Evolutionary conservation across 805 yeast species (phyloP).

Genomic region (Candida palmyrensis): DNA sequence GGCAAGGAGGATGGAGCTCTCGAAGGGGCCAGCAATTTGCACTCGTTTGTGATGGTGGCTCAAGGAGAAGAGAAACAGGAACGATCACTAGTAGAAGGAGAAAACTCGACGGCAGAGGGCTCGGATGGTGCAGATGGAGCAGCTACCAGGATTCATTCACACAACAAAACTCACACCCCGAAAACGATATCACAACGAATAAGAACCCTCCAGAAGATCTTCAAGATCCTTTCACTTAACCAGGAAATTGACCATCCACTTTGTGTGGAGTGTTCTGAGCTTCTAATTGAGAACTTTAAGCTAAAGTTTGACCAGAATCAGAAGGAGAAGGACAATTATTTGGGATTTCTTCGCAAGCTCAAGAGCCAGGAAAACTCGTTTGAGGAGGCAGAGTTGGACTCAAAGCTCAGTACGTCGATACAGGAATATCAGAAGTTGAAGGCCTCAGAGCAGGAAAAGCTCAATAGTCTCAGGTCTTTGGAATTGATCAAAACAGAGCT

Average conservation of each 20-base stretch:
- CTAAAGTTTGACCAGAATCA: constrained; percentile 66
- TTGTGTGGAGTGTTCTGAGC: constrained; percentile 78
- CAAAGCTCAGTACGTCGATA: constrained; percentile 41
- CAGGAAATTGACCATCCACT: constrained; percentile 80
- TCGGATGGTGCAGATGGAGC: constrained; percentile 7
- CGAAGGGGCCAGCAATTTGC: constrained; percentile 3
- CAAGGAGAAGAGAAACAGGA: constrained; percentile 1
- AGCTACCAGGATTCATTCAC: background rate
- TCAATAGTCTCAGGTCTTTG: constrained; percentile 27
- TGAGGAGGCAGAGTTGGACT: constrained; percentile 13
- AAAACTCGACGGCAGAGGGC: background rate
- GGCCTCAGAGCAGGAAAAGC: constrained; percentile 25
- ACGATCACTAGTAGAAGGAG: constrained; percentile 2
- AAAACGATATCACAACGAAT: constrained; percentile 44
- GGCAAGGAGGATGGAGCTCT: constrained; percentile 10
- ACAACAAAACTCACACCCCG: background rate
- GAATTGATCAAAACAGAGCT: constrained; percentile 42
- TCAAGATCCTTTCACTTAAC: constrained; percentile 62
- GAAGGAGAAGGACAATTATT: constrained; percentile 73
- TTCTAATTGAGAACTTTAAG: constrained; percentile 60
- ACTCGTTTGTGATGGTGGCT: constrained; percentile 1
- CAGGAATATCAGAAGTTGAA: constrained; percentile 44
- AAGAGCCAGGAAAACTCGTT: constrained; percentile 28
- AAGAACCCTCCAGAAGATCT: constrained; percentile 56
- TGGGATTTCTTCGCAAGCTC: constrained; percentile 66